These are phyloP conservation scores for Zizania palustris DNA, from an alignment of 202 grass and related monocot genomes.

Conservation along the genomic window DNA sequence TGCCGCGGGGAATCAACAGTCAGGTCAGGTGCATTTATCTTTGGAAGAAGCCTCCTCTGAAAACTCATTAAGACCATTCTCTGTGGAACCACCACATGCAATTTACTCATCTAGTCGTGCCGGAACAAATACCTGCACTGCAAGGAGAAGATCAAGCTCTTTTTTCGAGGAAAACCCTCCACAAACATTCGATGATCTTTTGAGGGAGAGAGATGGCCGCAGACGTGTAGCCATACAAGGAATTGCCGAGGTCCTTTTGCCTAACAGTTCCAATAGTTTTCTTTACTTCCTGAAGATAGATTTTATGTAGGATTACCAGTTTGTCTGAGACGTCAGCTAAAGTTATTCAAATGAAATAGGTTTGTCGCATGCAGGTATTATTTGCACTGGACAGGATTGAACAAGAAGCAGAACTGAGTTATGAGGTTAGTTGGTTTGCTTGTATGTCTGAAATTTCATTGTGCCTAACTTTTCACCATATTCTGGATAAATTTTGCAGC, in stretches of 20 bases:
- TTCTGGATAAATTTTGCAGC: slow-evolving; percentile 44
- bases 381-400: slow-evolving; percentile 66
- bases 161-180: slow-evolving; percentile 36
- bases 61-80: slow-evolving; percentile 43
- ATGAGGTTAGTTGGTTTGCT: slow-evolving; percentile 58
- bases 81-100: slow-evolving; percentile 45
- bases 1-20: slow-evolving; percentile 15
- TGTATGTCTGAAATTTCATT: slow-evolving; percentile 28
- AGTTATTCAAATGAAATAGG: slow-evolving; percentile 15
- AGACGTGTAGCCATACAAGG: slow-evolving; percentile 47
- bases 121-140: slow-evolving; percentile 17
- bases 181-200: slow-evolving; percentile 18
- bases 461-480: slow-evolving; percentile 30
- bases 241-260: slow-evolving; percentile 59
- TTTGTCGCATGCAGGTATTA: slow-evolving; percentile 54
- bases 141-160: slow-evolving; percentile 43
- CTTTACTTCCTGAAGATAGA: slow-evolving; percentile 4
- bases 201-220: slow-evolving; percentile 29
- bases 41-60: slow-evolving; percentile 31
- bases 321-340: neutral
- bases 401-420: slow-evolving; percentile 60
- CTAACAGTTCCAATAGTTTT: slow-evolving; percentile 19
- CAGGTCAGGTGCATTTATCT: slow-evolving; percentile 34
- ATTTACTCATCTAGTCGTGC: slow-evolving; percentile 45
- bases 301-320: slow-evolving; percentile 12